Conservation (phyloP, 306 rosid species). For the Pyrus betulifolia region DNA sequence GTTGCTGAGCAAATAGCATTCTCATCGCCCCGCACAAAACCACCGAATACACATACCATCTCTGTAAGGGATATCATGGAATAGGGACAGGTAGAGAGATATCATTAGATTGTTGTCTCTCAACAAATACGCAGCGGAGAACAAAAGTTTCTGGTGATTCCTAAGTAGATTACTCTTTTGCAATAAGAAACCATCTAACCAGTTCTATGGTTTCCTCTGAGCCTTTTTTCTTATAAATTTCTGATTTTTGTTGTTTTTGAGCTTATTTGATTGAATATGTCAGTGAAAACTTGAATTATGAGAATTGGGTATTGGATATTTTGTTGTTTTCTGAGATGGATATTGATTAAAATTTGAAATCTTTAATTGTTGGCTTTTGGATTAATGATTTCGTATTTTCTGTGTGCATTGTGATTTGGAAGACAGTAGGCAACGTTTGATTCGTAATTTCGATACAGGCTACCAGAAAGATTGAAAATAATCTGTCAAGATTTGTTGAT, state of each 20-base stretch:
- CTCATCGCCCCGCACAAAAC: too few species aligned
- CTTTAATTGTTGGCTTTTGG: not conserved
- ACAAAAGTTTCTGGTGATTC: not conserved
- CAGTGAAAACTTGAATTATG: not conserved
- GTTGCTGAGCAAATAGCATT: too few species aligned
- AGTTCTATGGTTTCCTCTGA: slow-evolving; percentile 10
- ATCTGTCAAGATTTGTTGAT: not conserved
- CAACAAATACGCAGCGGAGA: not conserved
- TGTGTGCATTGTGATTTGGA: not conserved
- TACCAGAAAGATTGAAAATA: not conserved
- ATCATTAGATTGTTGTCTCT: not conserved
- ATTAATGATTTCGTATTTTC: not conserved
- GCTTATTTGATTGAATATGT: not conserved
- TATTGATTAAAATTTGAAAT: slow-evolving; percentile 8
- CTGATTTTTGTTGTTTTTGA: not conserved
- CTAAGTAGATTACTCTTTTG: not conserved
- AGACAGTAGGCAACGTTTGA: not conserved
- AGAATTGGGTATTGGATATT: not conserved
- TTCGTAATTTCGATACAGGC: not conserved
- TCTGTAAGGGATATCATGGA: too few species aligned
- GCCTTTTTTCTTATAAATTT: not conserved
- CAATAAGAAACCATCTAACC: not conserved
- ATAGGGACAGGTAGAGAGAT: too few species aligned
- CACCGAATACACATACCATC: too few species aligned
- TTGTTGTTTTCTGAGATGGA: not conserved